Percentiles rank a stretch among this genome's conserved stretches.
Evolutionary conservation across 2,329 filamentous ascomycete genomes (phyloP).

Genomic region (Xylariaceae sp.): DNA sequence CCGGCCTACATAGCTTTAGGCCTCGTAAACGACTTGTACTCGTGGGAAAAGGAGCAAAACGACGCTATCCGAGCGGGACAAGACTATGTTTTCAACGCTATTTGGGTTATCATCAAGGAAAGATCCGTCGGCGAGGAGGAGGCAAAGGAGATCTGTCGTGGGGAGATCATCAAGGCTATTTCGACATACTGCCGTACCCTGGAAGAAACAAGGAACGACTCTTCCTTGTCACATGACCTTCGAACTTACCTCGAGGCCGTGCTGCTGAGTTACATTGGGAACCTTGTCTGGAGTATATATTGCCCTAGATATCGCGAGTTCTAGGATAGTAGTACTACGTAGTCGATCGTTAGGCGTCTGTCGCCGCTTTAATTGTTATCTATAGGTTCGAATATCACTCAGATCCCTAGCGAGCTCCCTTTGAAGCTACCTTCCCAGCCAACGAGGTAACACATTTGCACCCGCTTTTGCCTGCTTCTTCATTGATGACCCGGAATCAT

Average conservation of each 20-base stretch:
- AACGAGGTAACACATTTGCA: too few relatives aligned
- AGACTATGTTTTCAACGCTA: conserved; percentile 41
- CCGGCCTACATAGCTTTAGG: conserved; percentile 36
- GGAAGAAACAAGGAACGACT: background rate
- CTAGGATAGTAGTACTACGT: background rate
- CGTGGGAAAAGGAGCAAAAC: conserved; percentile 40
- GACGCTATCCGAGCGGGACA: conserved; percentile 31
- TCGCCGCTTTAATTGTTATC: too few relatives aligned
- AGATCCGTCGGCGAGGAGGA: conserved; percentile 24
- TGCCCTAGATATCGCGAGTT: conserved; percentile 10
- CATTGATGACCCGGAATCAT: too few relatives aligned
- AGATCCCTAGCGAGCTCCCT: too few relatives aligned
- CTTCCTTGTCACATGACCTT: conserved; percentile 5
- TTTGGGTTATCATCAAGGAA: conserved; percentile 46
- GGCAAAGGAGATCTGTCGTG: too few relatives aligned
- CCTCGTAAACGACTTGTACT: conserved; percentile 45
- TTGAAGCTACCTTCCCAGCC: too few relatives aligned
- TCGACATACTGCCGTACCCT: too few relatives aligned
- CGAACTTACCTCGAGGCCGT: conserved; percentile 9
- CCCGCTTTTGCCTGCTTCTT: too few relatives aligned
- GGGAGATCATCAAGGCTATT: too few relatives aligned
- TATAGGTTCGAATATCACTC: too few relatives aligned
- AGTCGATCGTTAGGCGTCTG: too few relatives aligned
- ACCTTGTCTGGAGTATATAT: conserved; percentile 16
- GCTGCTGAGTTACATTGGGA: conserved; percentile 7